Conservation (phyloP, 2,329 filamentous ascomycete species). For the Chaetomiaceae sp. region DNA sequence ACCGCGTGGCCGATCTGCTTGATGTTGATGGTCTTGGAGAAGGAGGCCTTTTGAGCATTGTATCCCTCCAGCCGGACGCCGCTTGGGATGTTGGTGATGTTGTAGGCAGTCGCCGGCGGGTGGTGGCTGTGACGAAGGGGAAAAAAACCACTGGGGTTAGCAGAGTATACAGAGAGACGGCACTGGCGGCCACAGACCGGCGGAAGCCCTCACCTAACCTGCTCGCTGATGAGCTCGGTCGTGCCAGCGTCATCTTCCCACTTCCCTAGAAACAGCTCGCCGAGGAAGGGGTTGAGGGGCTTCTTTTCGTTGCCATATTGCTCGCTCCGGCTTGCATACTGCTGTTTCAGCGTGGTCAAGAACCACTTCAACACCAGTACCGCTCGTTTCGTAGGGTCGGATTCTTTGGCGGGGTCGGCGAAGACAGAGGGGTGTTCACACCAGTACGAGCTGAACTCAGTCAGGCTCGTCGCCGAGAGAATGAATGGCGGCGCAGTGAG, state of each 20-base stretch:
- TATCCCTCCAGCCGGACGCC: constrained; percentile 80
- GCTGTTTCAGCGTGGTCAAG: constrained; percentile 84
- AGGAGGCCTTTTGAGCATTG: constrained; percentile 94
- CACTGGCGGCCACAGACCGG: neutral
- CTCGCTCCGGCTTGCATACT: constrained; percentile 71
- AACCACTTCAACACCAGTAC: constrained; percentile 95
- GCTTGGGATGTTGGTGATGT: constrained; percentile 79
- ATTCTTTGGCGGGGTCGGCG: constrained; percentile 73
- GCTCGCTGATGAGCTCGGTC: constrained; percentile 85
- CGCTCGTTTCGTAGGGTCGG: constrained; percentile 75
- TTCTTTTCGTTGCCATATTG: constrained; percentile 90
- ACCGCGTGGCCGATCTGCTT: constrained; percentile 91
- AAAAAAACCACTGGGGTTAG: too few species aligned
- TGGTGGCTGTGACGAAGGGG: constrained; percentile 64
- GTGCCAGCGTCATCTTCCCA: constrained; percentile 81
- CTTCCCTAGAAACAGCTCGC: constrained; percentile 86
- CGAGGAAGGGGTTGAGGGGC: constrained; percentile 91
- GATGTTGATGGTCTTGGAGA: constrained; percentile 88
- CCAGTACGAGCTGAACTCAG: constrained; percentile 81
- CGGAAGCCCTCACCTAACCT: constrained; percentile 64
- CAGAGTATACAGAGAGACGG: too few species aligned
- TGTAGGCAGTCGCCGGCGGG: constrained; percentile 90
- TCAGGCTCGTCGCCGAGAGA: constrained; percentile 70
- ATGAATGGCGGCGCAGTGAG: constrained; percentile 80
- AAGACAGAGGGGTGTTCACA: constrained; percentile 73